These are phyloP conservation scores for Stenocarpella maydis DNA, from an alignment of 2,329 filamentous ascomycete genomes.

Conservation along the genomic window DNA sequence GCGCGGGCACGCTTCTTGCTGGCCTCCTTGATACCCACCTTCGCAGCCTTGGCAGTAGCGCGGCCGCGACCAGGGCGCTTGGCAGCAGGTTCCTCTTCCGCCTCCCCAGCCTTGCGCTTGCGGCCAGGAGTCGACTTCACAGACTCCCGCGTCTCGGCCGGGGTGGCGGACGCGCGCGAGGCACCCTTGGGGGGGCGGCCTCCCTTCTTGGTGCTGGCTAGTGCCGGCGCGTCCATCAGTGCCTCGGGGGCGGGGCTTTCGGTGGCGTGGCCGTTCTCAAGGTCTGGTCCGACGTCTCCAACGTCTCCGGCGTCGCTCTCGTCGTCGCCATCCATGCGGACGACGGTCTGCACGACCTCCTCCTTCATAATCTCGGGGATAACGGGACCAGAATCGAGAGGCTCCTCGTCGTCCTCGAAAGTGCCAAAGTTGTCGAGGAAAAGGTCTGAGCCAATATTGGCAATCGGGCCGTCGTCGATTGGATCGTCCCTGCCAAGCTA, in stretches of 20 bases:
- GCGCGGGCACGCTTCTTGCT: conserved; percentile 31
- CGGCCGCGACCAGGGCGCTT: conserved; percentile 30
- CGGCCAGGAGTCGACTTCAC: conserved; percentile 19
- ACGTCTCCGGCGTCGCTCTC: background rate
- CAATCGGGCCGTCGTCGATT: conserved; percentile 23
- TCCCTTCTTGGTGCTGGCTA: conserved; percentile 37
- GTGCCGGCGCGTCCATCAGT: conserved; percentile 34
- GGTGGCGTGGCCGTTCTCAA: conserved; percentile 6
- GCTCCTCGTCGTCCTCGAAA: conserved; percentile 27
- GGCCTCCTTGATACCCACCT: conserved; percentile 32
- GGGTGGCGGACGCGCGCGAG: conserved; percentile 32
- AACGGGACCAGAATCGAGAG: conserved; percentile 24
- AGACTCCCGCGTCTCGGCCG: conserved; percentile 34
- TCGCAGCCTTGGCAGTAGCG: conserved; percentile 35
- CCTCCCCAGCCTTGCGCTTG: conserved; percentile 32
- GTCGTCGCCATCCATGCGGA: background rate
- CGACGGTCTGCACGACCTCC: conserved; percentile 16
- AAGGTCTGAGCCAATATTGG: conserved; percentile 30
- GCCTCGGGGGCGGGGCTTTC: conserved; percentile 16
- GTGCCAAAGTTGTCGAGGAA: conserved; percentile 22
- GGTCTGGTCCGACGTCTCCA: background rate
- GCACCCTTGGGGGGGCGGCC: conserved; percentile 36
- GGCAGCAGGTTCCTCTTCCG: conserved; percentile 7
- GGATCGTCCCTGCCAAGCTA: conserved; percentile 10
- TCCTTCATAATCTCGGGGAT: conserved; percentile 20